Percentiles rank a stretch among this genome's conserved stretches.
Conservation (phyloP, 202 grass and related monocot species). For the Saccharum hybrid region DNA sequence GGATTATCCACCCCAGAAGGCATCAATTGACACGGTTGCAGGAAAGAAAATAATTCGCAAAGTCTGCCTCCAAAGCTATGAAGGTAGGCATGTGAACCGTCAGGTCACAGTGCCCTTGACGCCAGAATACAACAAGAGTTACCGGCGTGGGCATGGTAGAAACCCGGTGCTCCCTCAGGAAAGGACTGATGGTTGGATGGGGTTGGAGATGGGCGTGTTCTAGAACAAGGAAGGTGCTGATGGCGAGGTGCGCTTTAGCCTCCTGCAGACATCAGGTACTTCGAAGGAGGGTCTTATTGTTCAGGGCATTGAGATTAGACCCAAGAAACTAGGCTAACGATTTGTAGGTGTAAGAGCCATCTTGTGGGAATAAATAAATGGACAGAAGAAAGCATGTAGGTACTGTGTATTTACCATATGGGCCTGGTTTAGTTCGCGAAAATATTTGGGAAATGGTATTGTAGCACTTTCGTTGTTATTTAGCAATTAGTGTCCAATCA, state of each 20-base stretch:
- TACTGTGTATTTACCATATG: too few relatives aligned
- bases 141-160: background rate
- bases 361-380: too few relatives aligned
- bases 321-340: too few relatives aligned
- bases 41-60: conserved; percentile 3
- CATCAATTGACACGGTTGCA: conserved; percentile 44
- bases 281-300: conserved; percentile 34
- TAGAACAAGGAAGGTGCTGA: conserved; percentile 39
- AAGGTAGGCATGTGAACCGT: background rate
- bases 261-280: conserved; percentile 36
- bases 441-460: too few relatives aligned
- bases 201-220: conserved; percentile 69
- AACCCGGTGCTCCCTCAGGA: background rate
- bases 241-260: conserved; percentile 51
- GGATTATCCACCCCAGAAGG: conserved; percentile 26
- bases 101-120: background rate
- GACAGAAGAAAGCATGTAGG: too few relatives aligned
- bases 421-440: too few relatives aligned
- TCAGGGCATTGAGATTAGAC: too few relatives aligned
- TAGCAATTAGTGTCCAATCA: too few relatives aligned
- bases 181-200: conserved; percentile 66
- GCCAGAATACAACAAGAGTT: background rate
- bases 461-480: too few relatives aligned
- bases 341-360: too few relatives aligned
- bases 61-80: conserved; percentile 34